These are phyloP conservation scores for Hirschioporus abietinus DNA, from an alignment of 768 basidiomycete genomes.

Conservation along the genomic window DNA sequence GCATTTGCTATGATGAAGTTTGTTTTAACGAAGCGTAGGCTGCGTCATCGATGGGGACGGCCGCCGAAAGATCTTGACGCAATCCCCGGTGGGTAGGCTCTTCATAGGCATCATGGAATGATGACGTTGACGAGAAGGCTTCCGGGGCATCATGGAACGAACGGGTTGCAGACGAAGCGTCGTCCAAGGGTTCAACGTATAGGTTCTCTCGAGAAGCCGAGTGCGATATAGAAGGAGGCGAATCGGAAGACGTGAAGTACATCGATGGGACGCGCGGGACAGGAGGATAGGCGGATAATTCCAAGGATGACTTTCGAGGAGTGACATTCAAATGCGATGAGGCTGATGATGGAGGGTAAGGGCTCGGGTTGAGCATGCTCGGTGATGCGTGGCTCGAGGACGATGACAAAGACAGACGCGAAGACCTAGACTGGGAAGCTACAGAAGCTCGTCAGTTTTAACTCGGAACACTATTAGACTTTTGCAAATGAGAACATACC, in stretches of 20 bases:
- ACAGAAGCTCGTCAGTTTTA: neutral
- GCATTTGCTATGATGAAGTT: no score
- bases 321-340: neutral
- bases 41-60: neutral
- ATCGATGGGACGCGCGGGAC: neutral
- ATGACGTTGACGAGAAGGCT: neutral
- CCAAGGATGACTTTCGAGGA: no score
- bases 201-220: neutral
- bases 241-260: neutral
- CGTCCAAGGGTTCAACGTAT: neutral
- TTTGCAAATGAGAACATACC: neutral
- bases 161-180: neutral
- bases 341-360: neutral
- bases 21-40: neutral
- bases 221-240: neutral
- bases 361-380: neutral
- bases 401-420: neutral
- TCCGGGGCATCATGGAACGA: neutral
- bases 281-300: neutral
- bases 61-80: no score
- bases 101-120: neutral
- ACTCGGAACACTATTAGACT: neutral
- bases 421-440: neutral
- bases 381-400: neutral
- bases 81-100: no score